These are phyloP conservation scores for Tulasnella sp. DNA, from an alignment of 768 basidiomycete species.

Conservation along the genomic window DNA sequence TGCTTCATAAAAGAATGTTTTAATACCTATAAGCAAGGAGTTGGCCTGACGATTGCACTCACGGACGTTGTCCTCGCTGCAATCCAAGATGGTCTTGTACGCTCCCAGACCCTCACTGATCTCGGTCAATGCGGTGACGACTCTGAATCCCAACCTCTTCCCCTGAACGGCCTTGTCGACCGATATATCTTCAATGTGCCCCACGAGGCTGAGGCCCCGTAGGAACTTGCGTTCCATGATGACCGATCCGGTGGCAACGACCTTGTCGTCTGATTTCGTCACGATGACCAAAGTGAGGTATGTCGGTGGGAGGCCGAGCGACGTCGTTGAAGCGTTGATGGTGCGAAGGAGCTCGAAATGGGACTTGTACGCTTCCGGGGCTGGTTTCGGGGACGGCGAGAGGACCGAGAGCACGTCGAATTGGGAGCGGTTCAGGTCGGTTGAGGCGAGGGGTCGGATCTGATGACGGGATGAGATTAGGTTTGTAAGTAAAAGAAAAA, in stretches of 20 bases:
- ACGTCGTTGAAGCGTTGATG: slow-evolving; percentile 37
- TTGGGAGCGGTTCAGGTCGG: slow-evolving; percentile 79
- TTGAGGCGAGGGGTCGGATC: slow-evolving; percentile 86
- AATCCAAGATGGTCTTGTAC: slow-evolving; percentile 98
- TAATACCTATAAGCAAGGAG: neutral
- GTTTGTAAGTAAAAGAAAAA: no score
- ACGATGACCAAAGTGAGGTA: slow-evolving; percentile 88
- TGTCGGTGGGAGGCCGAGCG: slow-evolving; percentile 39
- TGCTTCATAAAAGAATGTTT: slow-evolving; percentile 45
- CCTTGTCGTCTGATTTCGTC: slow-evolving; percentile 63
- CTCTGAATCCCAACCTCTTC: slow-evolving; percentile 79
- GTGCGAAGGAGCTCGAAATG: slow-evolving; percentile 62
- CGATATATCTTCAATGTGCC: slow-evolving; percentile 97
- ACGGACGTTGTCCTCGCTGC: slow-evolving; percentile 88
- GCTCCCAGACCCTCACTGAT: slow-evolving; percentile 76
- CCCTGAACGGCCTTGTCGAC: slow-evolving; percentile 87
- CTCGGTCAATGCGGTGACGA: slow-evolving; percentile 80
- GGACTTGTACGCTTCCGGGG: slow-evolving; percentile 61
- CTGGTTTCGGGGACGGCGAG: slow-evolving; percentile 62
- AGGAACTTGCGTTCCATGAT: slow-evolving; percentile 95
- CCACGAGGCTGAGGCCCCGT: slow-evolving; percentile 75
- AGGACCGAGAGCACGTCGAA: slow-evolving; percentile 74
- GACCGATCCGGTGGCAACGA: slow-evolving; percentile 79
- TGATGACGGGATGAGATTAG: no score
- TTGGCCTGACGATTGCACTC: slow-evolving; percentile 39